Conservation (phyloP, 2,329 filamentous ascomycete genomes). For the Periconia digitata region DNA sequence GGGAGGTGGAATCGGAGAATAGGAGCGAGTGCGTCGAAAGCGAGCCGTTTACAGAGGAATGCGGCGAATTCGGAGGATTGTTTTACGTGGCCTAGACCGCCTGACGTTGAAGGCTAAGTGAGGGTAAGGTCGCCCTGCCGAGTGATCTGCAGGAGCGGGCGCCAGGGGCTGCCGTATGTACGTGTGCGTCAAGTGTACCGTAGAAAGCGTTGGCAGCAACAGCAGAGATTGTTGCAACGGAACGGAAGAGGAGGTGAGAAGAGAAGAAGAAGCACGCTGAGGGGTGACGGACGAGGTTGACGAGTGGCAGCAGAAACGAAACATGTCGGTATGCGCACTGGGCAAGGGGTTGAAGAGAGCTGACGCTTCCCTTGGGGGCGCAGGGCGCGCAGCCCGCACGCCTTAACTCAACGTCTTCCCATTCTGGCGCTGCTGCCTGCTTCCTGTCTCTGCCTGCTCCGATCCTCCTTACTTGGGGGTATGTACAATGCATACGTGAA, state of each 20-base stretch:
- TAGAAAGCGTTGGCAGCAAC: too few relatives aligned
- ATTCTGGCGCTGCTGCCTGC: too few relatives aligned
- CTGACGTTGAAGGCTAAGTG: not conserved
- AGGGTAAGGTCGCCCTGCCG: not conserved
- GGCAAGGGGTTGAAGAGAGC: not conserved
- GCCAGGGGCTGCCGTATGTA: not conserved
- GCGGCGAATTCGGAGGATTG: not conserved
- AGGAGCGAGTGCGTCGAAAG: not conserved
- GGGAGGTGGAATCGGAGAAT: not conserved
- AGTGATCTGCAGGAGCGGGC: not conserved
- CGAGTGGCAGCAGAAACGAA: too few relatives aligned
- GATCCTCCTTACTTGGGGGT: too few relatives aligned
- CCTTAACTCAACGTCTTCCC: too few relatives aligned
- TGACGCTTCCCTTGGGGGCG: not conserved
- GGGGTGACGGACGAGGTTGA: not conserved
- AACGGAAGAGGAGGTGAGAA: not conserved
- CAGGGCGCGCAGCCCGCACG: not conserved
- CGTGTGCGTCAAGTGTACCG: too few relatives aligned
- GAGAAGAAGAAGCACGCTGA: not conserved
- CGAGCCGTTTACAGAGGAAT: not conserved
- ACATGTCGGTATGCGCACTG: too few relatives aligned
- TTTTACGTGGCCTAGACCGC: constrained; percentile 6
- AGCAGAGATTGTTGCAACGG: too few relatives aligned
- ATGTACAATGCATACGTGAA: too few relatives aligned
- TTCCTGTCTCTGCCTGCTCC: too few relatives aligned